These are phyloP conservation scores for Xylaria sp. DNA, from an alignment of 2,329 filamentous ascomycete genomes.

Conservation along the genomic window DNA sequence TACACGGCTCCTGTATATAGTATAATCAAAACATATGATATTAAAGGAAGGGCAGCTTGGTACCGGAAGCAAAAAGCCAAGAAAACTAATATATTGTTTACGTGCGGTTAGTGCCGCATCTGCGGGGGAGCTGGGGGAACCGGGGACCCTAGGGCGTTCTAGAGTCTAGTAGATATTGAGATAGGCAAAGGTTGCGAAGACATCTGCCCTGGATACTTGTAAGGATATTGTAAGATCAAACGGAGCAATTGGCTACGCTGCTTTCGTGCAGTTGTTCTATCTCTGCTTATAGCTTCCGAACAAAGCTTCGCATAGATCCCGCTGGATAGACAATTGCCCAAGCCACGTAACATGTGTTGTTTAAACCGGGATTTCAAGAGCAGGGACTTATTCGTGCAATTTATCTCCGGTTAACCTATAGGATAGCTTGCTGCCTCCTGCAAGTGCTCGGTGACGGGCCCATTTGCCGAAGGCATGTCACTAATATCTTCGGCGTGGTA, in stretches of 20 bases:
- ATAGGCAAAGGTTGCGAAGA: no score
- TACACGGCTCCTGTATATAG: no score
- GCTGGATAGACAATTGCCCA: background rate
- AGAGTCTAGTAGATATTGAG: no score
- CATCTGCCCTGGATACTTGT: no score
- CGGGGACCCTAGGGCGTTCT: background rate
- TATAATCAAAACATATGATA: no score
- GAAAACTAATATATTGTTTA: background rate
- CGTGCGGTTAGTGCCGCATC: background rate
- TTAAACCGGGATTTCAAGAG: background rate
- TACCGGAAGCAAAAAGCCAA: background rate
- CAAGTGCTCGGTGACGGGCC: background rate
- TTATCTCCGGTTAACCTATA: background rate
- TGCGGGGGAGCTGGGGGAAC: background rate
- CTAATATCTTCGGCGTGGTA: background rate
- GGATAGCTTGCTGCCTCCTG: background rate
- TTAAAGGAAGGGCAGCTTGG: no score
- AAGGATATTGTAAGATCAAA: no score
- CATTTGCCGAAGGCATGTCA: conserved; percentile 1
- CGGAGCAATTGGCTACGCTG: background rate
- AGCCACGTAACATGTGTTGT: background rate
- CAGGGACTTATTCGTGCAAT: background rate
- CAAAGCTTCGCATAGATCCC: background rate
- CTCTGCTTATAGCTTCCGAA: background rate
- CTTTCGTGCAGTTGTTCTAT: background rate